Base-by-base conservation (phyloP, 768 basidiomycete genomes). In the Suillus subalutaceus region DNA sequence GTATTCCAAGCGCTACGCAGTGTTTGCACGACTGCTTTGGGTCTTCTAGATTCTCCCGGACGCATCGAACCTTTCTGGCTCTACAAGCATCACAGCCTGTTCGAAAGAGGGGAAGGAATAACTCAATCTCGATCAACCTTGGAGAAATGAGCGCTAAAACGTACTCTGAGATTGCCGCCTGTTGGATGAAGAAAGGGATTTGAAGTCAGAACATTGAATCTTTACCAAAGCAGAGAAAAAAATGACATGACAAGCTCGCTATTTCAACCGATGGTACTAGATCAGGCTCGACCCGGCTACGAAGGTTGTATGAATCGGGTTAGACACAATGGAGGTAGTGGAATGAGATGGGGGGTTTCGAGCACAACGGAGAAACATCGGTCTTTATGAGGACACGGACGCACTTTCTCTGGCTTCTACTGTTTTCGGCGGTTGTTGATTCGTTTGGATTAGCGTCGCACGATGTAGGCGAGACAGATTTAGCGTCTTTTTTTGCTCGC, bases 131-230 rank as follows among this genome's bases (percentile, higher is more conserved):
- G 67, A 70, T 70, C 66, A 66, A 70, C 70, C 62, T 67, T 48
- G 26, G 20, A 60, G 41, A 64, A 63, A 41, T 66, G 67, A 67
- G 63, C 50, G 62, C 65, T 61, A 63, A 65, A 67, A 83, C 89
- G 66, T 72, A 92, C 92, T 93, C 78, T 93, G 92, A 63, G 91
- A 92, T 82, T 93, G 92, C 72, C 91, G 88, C 88, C 91, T 93
- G 72, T 67, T 68, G 66, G 60, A 71, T 71, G 70, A 71, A 72
- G 70, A 76, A 75, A 63, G 67, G 72, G 70, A 72, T 26, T 72
- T 64, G 68, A 72, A 67, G 69, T 74, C 73, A 78, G 77, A 69
- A 73, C 77, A 79, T 77, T 73, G 72, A 69, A 63, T 73, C 66
- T 46, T 48, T 63, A 61, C 62, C 64, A 66, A 60, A 65, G 65